Base-by-base conservation (phyloP, 1,284 basidiomycete genomes). In the Rhizopogon hawkerae region DNA sequence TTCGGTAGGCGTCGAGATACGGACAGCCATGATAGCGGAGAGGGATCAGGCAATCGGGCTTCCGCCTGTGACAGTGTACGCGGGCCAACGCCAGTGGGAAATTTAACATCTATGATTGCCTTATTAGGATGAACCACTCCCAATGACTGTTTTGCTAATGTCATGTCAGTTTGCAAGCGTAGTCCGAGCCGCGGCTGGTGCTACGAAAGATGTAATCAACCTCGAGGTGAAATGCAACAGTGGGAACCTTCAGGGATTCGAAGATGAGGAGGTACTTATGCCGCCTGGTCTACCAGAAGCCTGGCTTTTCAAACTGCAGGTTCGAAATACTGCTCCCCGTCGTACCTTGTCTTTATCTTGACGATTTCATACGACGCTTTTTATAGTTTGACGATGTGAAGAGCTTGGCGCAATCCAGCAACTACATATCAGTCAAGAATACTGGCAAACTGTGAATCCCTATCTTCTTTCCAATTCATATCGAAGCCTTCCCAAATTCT, bases 1-100 rank as follows among this genome's bases (percentile, higher is more conserved):
- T 54, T 84, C 76, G 23, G 70, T 66, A 7, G 65, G 55, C 36
- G 75, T 60, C 5, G 72, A 68, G 31, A 83, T 62, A 42, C 68
- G 69, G 43, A 52, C 51, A 45, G 64, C 64, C 71, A 74, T 74
- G 47, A 35, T 14, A 35, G 34, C 34, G 33, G 36, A 13, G 18
- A 31, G 13, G 38, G 34, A 31, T 18, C 29, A 31, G 10, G 10
- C 29, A 2, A 31, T 36, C 41, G 29, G 16, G 44, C 49, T 35
- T 50, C 47, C 49, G 18, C 23, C 34, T 6, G 18, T 26, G 35
- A 45, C 26, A 4, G 21, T 21, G 21, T 21, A 5, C 21, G 3
- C 21, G 21, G 21, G 21, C 21, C 21, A 21, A 21, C 11, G 18
- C 5, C 13, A 11, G 14, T 38, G 18, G 23, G 23, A 38, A 38